These are phyloP conservation scores for Phallus indusiatus DNA, from an alignment of 768 basidiomycete genomes.

Conservation along the genomic window DNA sequence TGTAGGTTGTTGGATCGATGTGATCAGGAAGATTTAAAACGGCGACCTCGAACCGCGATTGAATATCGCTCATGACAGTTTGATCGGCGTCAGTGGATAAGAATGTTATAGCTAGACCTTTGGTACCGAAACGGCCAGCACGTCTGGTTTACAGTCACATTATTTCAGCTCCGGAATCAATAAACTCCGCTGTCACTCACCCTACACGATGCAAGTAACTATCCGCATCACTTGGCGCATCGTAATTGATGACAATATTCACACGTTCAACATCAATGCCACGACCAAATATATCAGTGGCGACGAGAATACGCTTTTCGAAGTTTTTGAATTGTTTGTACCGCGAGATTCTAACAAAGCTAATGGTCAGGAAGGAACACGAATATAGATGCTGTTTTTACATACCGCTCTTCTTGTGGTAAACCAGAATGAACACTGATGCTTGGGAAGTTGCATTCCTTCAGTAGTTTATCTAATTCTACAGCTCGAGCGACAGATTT, in stretches of 20 bases:
- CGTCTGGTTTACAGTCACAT: constrained; percentile 43
- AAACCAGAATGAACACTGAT: constrained; percentile 96
- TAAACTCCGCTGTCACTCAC: constrained; percentile 30
- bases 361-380: background rate
- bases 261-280: constrained; percentile 99
- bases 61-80: constrained; percentile 91
- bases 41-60: constrained; percentile 94
- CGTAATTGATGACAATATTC: constrained; percentile 99
- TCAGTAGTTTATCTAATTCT: constrained; percentile 89
- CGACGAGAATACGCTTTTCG: constrained; percentile 97
- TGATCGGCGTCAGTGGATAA: constrained; percentile 88
- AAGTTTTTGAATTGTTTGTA: constrained; percentile 99
- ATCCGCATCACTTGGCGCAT: constrained; percentile 94
- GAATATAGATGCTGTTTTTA: constrained; percentile 6
- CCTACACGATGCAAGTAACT: constrained; percentile 98
- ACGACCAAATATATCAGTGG: constrained; percentile 98
- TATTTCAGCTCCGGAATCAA: background rate
- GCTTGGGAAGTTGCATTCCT: constrained; percentile 97
- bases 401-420: constrained; percentile 91
- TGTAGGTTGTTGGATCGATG: constrained; percentile 92
- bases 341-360: constrained; percentile 62
- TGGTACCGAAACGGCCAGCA: constrained; percentile 98
- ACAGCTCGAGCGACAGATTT: constrained; percentile 97
- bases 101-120: constrained; percentile 97
- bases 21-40: constrained; percentile 91